Percentiles rank a stretch among this genome's conserved stretches.
Conservation (phyloP, 1,284 basidiomycete species). For the Rhodotorula sp. region DNA sequence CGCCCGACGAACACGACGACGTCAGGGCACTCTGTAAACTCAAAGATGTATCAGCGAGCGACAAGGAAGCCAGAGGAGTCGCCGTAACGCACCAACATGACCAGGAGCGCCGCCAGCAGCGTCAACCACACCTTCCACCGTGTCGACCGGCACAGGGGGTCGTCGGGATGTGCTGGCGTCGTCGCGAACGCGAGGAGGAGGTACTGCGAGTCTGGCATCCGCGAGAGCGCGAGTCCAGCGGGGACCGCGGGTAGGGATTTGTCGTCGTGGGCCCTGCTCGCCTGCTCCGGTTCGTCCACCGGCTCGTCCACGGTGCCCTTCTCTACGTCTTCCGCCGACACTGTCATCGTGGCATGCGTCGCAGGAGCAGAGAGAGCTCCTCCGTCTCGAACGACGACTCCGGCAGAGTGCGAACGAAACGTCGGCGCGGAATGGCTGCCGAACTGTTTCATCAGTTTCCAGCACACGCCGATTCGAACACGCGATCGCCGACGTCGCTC, state of each 20-base stretch:
- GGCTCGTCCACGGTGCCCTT: background rate
- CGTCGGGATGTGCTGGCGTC: conserved; percentile 7
- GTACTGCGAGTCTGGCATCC: background rate
- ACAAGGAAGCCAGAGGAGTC: background rate
- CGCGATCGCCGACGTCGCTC: no score
- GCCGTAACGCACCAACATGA: conserved; percentile 11
- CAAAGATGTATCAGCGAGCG: background rate
- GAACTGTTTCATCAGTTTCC: no score
- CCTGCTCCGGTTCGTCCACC: background rate
- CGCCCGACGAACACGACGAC: conserved; percentile 23
- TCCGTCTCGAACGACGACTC: background rate
- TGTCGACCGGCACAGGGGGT: conserved; percentile 14
- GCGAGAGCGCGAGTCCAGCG: conserved; percentile 10
- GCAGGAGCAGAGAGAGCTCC: background rate
- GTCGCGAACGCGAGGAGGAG: conserved; percentile 14
- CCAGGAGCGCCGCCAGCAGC: conserved; percentile 15
- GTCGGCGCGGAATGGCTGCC: no score
- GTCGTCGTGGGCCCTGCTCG: background rate
- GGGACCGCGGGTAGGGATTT: background rate
- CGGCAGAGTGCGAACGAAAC: background rate
- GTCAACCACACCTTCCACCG: conserved; percentile 14
- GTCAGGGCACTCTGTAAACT: conserved; percentile 13
- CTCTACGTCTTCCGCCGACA: background rate
- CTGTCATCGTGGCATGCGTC: background rate
- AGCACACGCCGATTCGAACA: no score